Evolutionary conservation across 805 yeast species (phyloP).

Genomic region (Starmerella lactis-condensi): DNA sequence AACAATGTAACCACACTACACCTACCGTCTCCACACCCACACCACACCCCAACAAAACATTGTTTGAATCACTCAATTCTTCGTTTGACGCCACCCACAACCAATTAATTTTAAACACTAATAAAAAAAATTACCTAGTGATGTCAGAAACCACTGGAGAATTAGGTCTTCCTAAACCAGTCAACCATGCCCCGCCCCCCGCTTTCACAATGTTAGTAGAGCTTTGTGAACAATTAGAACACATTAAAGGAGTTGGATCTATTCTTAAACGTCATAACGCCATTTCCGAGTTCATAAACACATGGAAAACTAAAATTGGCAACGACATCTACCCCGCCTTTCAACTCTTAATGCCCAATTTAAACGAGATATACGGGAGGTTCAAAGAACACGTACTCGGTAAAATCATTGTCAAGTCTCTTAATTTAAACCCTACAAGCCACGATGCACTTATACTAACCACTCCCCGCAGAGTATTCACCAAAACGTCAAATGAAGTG

Average conservation of each 20-base stretch:
- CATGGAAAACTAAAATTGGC: constrained; percentile 41
- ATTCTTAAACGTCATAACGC: constrained; percentile 11
- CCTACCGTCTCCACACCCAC: too few species aligned
- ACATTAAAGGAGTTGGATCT: constrained; percentile 9
- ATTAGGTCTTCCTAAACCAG: constrained; percentile 10
- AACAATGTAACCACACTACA: too few species aligned
- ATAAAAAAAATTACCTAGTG: too few species aligned
- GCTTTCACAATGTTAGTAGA: constrained; percentile 12
- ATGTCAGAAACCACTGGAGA: too few species aligned
- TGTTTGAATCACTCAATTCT: too few species aligned
- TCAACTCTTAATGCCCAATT: constrained; percentile 39
- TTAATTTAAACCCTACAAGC: constrained; percentile 42
- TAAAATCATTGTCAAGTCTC: constrained; percentile 28
- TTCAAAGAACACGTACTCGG: constrained; percentile 49
- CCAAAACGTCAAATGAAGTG: constrained; percentile 23
- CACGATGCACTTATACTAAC: constrained; percentile 36
- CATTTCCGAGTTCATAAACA: constrained; percentile 27
- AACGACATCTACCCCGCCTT: constrained; percentile 50
- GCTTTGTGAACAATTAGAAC: constrained; percentile 8
- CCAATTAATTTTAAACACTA: too few species aligned
- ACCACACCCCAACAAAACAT: too few species aligned
- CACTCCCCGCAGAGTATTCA: constrained; percentile 17
- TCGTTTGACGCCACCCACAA: too few species aligned
- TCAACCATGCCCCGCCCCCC: constrained; percentile 12
- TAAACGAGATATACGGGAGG: constrained; percentile 34